Evolutionary conservation across 2,329 filamentous ascomycete genomes (phyloP).

Genomic region (Sporothrix mexicana): DNA sequence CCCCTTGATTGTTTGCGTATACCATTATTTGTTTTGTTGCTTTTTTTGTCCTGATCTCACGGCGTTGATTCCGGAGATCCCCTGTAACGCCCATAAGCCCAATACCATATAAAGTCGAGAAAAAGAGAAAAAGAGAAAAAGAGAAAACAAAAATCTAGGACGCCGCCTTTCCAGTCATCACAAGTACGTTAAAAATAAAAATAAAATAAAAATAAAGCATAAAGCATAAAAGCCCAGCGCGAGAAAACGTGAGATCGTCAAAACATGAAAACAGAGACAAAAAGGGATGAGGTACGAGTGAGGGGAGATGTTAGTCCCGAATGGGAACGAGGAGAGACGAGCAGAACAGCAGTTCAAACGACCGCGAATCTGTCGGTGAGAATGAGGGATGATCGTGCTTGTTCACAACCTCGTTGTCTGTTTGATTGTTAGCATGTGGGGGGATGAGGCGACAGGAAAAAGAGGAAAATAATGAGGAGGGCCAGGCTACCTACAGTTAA

Average conservation of each 20-base stretch:
- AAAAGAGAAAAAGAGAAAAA: neutral
- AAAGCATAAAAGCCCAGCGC: neutral
- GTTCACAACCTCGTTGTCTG: constrained; percentile 50
- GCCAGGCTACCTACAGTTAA: constrained; percentile 59
- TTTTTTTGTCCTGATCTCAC: constrained; percentile 13
- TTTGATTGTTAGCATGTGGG: constrained; percentile 6
- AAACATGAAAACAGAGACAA: neutral
- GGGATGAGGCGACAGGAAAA: neutral
- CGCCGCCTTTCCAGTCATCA: constrained; percentile 29
- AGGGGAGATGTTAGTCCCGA: constrained; percentile 36
- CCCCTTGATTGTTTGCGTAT: neutral
- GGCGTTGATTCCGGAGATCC: neutral
- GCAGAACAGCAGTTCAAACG: constrained; percentile 54
- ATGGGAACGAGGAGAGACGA: constrained; percentile 50
- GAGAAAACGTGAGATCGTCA: neutral
- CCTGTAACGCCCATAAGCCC: constrained; percentile 24
- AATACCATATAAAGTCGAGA: constrained; percentile 1
- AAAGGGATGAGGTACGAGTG: neutral
- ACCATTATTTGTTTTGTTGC: neutral
- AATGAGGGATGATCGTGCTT: constrained; percentile 61
- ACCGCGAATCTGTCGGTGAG: constrained; percentile 55
- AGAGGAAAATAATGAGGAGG: neutral
- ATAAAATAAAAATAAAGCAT: constrained; percentile 6
- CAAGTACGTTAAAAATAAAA: constrained; percentile 19
- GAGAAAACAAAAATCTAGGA: constrained; percentile 20